phyloP scores from a whole-genome alignment of 2,329 filamentous ascomycete genomes.

The Acrocalymma vagum region DNA sequence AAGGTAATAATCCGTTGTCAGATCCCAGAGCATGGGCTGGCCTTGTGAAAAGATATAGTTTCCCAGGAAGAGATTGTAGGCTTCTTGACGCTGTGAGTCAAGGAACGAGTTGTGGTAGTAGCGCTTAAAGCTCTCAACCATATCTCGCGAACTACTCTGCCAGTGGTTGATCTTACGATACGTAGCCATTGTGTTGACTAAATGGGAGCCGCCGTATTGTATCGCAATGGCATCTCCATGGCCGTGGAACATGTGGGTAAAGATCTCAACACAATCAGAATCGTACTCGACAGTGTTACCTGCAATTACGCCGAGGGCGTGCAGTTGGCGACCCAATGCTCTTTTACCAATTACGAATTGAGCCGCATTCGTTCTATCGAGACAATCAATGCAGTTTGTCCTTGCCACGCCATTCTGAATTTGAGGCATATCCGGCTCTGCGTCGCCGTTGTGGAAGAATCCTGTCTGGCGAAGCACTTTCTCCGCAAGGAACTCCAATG shows the following conservation, averaged over 20 bases:
- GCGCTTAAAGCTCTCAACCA: slow-evolving; percentile 98
- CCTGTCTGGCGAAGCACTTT: slow-evolving; percentile 85
- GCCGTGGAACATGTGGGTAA: slow-evolving; percentile 96
- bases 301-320: slow-evolving; percentile 87
- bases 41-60: slow-evolving; percentile 91
- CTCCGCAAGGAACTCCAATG: slow-evolving; percentile 87
- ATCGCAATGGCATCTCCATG: slow-evolving; percentile 98
- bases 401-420: slow-evolving; percentile 92
- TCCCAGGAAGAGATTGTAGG: slow-evolving; percentile 95
- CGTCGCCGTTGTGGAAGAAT: slow-evolving; percentile 93
- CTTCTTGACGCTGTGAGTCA: slow-evolving; percentile 96
- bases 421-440: slow-evolving; percentile 68
- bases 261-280: slow-evolving; percentile 93
- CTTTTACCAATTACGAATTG: slow-evolving; percentile 98
- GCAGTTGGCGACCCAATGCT: slow-evolving; percentile 89
- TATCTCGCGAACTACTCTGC: slow-evolving; percentile 96
- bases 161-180: slow-evolving; percentile 99
- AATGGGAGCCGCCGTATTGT: slow-evolving; percentile 95
- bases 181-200: slow-evolving; percentile 99
- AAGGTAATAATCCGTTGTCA: slow-evolving; percentile 93
- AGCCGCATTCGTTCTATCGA: slow-evolving; percentile 95
- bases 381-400: slow-evolving; percentile 97
- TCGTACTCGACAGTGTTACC: slow-evolving; percentile 87
- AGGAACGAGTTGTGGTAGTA: slow-evolving; percentile 99
- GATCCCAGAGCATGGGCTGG: slow-evolving; percentile 96